Percentiles rank a stretch among this genome's conserved stretches.
phyloP scores from a whole-genome alignment of 2,329 filamentous ascomycete genomes.

The Colletotrichum lentis region DNA sequence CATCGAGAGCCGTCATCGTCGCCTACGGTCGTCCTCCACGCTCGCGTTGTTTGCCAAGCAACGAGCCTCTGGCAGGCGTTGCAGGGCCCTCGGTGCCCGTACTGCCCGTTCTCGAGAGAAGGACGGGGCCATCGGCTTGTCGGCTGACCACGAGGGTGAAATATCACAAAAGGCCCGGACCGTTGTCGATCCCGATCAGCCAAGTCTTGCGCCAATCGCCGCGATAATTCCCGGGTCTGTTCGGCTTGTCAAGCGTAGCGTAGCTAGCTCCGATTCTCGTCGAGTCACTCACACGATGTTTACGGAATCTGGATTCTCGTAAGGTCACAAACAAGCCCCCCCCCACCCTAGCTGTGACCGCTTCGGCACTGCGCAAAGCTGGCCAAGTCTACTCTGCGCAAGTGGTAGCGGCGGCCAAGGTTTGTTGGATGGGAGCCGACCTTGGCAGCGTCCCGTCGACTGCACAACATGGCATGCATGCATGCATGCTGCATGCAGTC shows the following conservation, averaged over 20 bases:
- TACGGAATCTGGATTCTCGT: constrained; percentile 1
- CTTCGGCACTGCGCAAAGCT: neutral
- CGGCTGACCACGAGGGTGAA: constrained; percentile 24
- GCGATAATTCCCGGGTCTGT: constrained; percentile 5
- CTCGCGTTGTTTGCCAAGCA: constrained; percentile 1
- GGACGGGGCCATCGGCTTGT: neutral
- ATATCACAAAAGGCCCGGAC: constrained; percentile 20
- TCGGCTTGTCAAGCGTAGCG: constrained; percentile 21
- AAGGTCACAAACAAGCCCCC: neutral
- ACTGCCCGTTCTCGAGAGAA: constrained; percentile 21
- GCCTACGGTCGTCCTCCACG: neutral
- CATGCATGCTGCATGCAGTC: too few relatives aligned
- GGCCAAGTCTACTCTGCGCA: neutral
- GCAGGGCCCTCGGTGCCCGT: constrained; percentile 2
- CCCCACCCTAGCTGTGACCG: neutral
- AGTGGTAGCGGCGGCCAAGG: constrained; percentile 2
- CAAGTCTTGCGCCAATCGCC: constrained; percentile 6
- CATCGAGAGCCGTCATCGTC: neutral
- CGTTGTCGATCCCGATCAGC: constrained; percentile 24
- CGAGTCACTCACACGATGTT: neutral
- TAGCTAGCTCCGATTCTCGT: constrained; percentile 13
- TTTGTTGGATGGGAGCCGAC: neutral
- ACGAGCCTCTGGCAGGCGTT: neutral
- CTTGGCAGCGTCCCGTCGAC: neutral
- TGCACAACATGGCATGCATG: constrained; percentile 4